Evolutionary conservation across 23 red algal genomes (phyloP), one percentile per base, ranked within the genome.

Genomic region (Gracilaria vermiculophylla): DNA sequence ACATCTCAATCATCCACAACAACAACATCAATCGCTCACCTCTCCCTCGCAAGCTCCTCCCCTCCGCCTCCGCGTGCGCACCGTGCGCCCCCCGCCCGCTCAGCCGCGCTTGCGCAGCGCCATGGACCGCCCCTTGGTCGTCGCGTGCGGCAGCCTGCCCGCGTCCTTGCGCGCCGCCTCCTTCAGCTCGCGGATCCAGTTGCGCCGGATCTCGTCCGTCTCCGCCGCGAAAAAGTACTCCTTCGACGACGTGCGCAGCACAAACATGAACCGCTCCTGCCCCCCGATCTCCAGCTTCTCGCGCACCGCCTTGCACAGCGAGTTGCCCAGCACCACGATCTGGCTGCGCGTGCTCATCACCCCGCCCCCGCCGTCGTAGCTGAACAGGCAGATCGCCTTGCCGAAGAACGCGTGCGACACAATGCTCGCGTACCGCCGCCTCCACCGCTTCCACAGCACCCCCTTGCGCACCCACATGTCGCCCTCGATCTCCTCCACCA

Each of bases 401-500:
- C 87, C 87, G 37, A 91, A 91, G 44, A 91, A 91, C 64, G 78
- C 57, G 23, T 91, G 87, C 56, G 87, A 91, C 44, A 91, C 87
- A 60, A 91, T 91, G 73, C 73, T 91, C 25, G 87, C 87, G 35
- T 91, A 91, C 5, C 87, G 73, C 53, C 76, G 33, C 12, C 87
- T 73, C 87, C 87, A 91, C 42, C 87, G 64, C 62, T 91, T 91
- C 87, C 87, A 91, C 76, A 91, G 52, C 36, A 81, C 62, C 2
- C 87, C 87, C 60, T 91, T 91, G 37, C 87, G 14, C 57, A 91
- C 87, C 87, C 87, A 91, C 87, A 91, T 91, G 32, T 91, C 87
- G 25, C 87, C 87, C 76, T 91, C 87, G 16, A 91, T 91, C 45
- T 91, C 87, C 44, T 91, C 87, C 47, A 91, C 87, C 34, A 91